Base-by-base conservation (phyloP, 2,329 filamentous ascomycete genomes). In the Colletotrichum simmondsii region DNA sequence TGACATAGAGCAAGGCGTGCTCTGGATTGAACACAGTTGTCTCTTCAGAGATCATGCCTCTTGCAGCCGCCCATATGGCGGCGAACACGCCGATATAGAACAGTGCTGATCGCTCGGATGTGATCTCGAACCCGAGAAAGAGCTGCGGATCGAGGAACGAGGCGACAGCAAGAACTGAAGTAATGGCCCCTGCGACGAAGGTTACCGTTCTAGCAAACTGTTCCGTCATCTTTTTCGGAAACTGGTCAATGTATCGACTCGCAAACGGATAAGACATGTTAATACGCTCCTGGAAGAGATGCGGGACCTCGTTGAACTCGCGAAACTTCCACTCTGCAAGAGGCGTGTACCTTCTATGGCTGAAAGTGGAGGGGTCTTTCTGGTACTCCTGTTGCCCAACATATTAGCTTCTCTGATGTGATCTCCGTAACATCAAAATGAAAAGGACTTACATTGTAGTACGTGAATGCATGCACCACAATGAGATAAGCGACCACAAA, bases 301-400 rank as follows among this genome's bases (percentile, higher is more conserved):
- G 97, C 69, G 93, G 93, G 1, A 99, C 88, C 81, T 99, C 97
- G 78, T 99, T 99, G 87, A 98, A 99, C 81, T 98, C 96, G 60
- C 97, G 92, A 75, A 99, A 98, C 78, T 98, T 98, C 97, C 97
- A 99, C 80, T 98, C 94, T 0, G 97, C 97, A 63, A 98, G 89
- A 1, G 95, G 94, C 0, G 96, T 98, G 80, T 98, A 99, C 76
- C 95, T 92, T 53, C 97, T 92, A 19, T 95, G 93, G n/a, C 94
- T 93, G 49, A 98, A 90, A 75, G 95, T 92, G 0, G 94, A 92
- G 0, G 95, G 96, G 75, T 98, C 97, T 79, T 95, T 97, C 83
- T 98, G 95, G 79, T 97, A 98, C 85, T 99, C 96, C 93, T 95
- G 73, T 3, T 56, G n/a, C 22, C 16, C 24, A 37, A 11, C 26